Evolutionary conservation across 2,329 filamentous ascomycete species (phyloP), one percentile per base, ranked within the genome.

Genomic region (Clathrospora elynae): DNA sequence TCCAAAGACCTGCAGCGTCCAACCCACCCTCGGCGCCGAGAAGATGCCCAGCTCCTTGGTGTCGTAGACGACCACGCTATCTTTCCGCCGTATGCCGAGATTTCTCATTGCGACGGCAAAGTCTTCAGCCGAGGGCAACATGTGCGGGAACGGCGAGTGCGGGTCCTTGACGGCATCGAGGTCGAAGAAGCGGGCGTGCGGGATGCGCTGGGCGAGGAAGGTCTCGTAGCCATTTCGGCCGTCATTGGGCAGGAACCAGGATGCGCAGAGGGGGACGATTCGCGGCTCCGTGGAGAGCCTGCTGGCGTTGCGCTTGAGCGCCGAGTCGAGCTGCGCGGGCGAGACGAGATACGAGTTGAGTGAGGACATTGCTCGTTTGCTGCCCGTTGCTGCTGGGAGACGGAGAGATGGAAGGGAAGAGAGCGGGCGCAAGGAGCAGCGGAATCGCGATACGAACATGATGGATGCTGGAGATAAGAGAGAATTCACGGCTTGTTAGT

Each of bases 231-330:
- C 93, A 35, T 82, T 88, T 49, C 90, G 85, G 39, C 82, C 82
- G 54, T 96, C 92, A 70, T 96, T 97, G 51, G 93, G 93, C 51
- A 99, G 82, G 67, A 96, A 99, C 93, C 93, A 99, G 16, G 90
- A 82, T 32, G 91, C 93, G 72, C 91, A 96, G 28, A 99, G 79
- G 2, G 93, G 88, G 39, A 99, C 84, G 29, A 95, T 86, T 55
- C 88, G 85, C 1, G 92, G 87, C 9, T 89, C 84, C 29, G 88
- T 87, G 47, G 88, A 90, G 60, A 92, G 87, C 50, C 86, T 83
- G 38, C 86, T 87, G 9, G 90, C 81, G 70, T 92, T 95, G 73
- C 86, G 87, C 71, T 87, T 85, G 36, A 99, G 79, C 36, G 90
- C 91, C 54, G 87, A 82, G 64, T 86, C 74, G 43, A 97, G 84